Base-by-base conservation (phyloP, 345 rosid species). In the Ricinus communis region DNA sequence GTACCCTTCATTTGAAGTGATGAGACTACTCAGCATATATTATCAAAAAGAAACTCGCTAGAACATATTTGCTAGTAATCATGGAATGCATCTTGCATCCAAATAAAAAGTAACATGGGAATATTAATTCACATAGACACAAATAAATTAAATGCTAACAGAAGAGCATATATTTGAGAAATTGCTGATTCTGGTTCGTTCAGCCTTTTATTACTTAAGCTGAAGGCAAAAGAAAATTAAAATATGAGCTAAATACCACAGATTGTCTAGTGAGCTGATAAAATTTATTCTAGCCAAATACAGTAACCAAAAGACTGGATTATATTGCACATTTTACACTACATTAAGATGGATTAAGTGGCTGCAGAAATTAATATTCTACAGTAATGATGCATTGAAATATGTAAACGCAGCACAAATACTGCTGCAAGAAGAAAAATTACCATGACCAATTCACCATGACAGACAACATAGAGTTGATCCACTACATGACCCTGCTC, bases 371-470 rank as follows among this genome's bases (percentile, higher is more conserved):
- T 41, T 46, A 45, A 62, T 62, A 22, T 4, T 12, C 18, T 16
- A 38, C 2, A 52, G 9, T 54, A 0, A 45, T 41, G 66, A 50
- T 56, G 64, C 13, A 64, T 72, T 19, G n/a, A n/a, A 53, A 54
- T n/a, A 24, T 28, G 25, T 33, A 43, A 43, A 45, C n/a, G n/a
- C 41, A 47, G 60, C 19, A 33, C 38, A 47, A 33, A 50, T 25
- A 19, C 7, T 15, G 25, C 21, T 18, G 0, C 8, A 75, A 41
- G 45, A 45, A 8, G 27, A 57, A 65, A 9, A 27, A 21, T 71
- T 89, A 93, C 98, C 92, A 88, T 66, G 87, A 93, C 96, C 91
- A 93, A 62, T 75, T 73, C 79, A 57, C 98, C 98, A 5, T 87
- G 82, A 72, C 97, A 91, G 69, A 93, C 77, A 66, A 93, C 76